A percentile compares a stretch with the other conserved stretches of the same genome.
These are phyloP conservation scores for Fonsecaea pugnacius DNA, from an alignment of 2,329 filamentous ascomycete genomes.

Conservation along the genomic window DNA sequence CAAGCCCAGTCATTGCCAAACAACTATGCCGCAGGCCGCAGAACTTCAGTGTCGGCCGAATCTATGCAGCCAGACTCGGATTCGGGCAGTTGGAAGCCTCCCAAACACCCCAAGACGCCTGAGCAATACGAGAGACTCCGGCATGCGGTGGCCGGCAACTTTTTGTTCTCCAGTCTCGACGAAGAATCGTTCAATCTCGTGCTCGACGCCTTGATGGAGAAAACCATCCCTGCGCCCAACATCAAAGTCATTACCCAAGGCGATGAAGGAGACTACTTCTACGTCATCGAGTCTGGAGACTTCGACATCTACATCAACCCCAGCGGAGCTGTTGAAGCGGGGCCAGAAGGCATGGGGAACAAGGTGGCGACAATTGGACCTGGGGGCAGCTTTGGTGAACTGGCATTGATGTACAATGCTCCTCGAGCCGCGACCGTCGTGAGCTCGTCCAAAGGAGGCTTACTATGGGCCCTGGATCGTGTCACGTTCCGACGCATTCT, in stretches of 20 bases:
- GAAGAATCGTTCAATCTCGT: constrained; percentile 90
- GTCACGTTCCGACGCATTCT: constrained; percentile 96
- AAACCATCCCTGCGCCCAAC: constrained; percentile 89
- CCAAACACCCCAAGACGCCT: constrained; percentile 77
- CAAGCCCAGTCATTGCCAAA: constrained; percentile 63
- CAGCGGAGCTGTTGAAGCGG: constrained; percentile 75
- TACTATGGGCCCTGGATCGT: constrained; percentile 91
- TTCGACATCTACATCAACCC: constrained; percentile 92
- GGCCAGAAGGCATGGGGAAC: constrained; percentile 77
- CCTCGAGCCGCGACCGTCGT: constrained; percentile 93
- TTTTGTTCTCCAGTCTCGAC: constrained; percentile 91
- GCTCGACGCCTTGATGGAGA: constrained; percentile 87
- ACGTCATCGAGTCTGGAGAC: constrained; percentile 86
- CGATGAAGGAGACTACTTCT: constrained; percentile 96
- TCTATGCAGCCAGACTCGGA: constrained; percentile 87
- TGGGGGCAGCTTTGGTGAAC: constrained; percentile 92
- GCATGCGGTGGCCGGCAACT: constrained; percentile 82
- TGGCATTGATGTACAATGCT: constrained; percentile 98
- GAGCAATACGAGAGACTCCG: constrained; percentile 82
- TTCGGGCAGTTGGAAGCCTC: constrained; percentile 88
- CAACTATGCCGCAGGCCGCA: constrained; percentile 83
- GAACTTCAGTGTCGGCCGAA: constrained; percentile 95
- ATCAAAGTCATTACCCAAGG: constrained; percentile 93
- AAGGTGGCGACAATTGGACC: constrained; percentile 82
- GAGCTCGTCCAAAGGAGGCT: constrained; percentile 76